A percentile compares a stretch with the other conserved stretches of the same genome.
phyloP scores from a whole-genome alignment of 305 asterid genomes.

The Plantago lanceolata region DNA sequence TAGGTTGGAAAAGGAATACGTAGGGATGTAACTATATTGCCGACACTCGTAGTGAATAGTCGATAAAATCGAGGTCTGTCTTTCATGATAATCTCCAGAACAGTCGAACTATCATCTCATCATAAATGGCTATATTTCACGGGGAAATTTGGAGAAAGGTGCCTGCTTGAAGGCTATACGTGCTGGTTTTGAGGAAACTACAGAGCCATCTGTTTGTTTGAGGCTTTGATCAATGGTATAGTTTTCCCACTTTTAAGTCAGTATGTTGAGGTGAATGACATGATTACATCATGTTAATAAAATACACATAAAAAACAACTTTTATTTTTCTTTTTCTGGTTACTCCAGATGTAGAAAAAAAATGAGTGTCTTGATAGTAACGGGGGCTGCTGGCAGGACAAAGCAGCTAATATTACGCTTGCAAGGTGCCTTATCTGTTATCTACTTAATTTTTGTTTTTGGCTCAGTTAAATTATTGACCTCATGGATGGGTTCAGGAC shows the following conservation, averaged over 20 bases:
- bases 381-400: constrained; percentile 97
- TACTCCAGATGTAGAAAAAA: constrained; percentile 71
- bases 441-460: constrained; percentile 6
- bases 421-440: constrained; percentile 60
- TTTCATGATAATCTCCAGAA: constrained; percentile 18
- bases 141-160: constrained; percentile 95
- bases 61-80: constrained; percentile 87
- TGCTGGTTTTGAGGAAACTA: constrained; percentile 96
- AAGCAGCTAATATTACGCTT: constrained; percentile 75
- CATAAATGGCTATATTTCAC: constrained; percentile 22
- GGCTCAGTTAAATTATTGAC: constrained; percentile 14
- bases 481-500: constrained; percentile 41
- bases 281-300: constrained; percentile 4
- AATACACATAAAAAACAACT: background rate
- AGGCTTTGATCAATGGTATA: constrained; percentile 70
- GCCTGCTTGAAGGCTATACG: constrained; percentile 85
- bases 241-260: constrained; percentile 16
- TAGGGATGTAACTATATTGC: constrained; percentile 97
- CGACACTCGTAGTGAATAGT: constrained; percentile 89
- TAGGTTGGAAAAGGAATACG: constrained; percentile 96
- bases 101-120: constrained; percentile 6
- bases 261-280: constrained; percentile 1
- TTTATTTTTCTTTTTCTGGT: constrained; percentile 20
- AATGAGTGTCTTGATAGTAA: constrained; percentile 86
- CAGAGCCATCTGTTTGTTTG: constrained; percentile 92